Percentiles rank a stretch among this genome's conserved stretches.
phyloP scores from a whole-genome alignment of 345 rosid species.

The Pseudoturritis turrita region DNA sequence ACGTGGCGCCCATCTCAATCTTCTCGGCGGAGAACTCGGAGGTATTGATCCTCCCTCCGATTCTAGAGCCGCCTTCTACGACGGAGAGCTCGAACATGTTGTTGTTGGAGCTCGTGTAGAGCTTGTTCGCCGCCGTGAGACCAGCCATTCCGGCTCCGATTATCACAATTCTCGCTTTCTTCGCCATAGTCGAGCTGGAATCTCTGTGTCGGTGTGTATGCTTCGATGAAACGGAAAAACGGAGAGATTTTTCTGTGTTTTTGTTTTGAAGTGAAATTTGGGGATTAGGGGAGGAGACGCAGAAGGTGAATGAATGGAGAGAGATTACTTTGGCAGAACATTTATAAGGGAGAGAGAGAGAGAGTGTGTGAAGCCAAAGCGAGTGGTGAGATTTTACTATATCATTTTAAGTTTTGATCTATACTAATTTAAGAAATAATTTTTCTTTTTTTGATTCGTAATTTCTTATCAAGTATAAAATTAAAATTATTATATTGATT shows the following conservation, averaged over 20 bases:
- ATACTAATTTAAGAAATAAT: too few relatives aligned
- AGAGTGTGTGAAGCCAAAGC: neutral
- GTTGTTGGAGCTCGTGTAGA: constrained; percentile 49
- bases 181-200: constrained; percentile 43
- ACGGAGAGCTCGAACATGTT: constrained; percentile 70
- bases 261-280: neutral
- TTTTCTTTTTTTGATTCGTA: too few relatives aligned
- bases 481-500: too few relatives aligned
- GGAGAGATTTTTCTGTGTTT: neutral
- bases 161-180: constrained; percentile 87
- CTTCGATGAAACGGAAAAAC: neutral
- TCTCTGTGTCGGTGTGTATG: constrained; percentile 20
- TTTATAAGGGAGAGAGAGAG: constrained; percentile 26
- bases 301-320: constrained; percentile 32
- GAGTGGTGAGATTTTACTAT: neutral
- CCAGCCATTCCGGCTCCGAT: constrained; percentile 99
- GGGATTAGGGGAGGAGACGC: constrained; percentile 25
- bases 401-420: too few relatives aligned
- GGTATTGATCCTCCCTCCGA: constrained; percentile 91
- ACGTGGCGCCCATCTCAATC: constrained; percentile 98
- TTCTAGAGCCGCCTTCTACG: constrained; percentile 83
- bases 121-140: constrained; percentile 90
- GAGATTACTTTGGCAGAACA: constrained; percentile 26
- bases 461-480: too few relatives aligned
- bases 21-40: constrained; percentile 81